Percentiles rank a stretch among this genome's conserved stretches.
phyloP scores from a whole-genome alignment of 495 filamentous ascomycete species.

The Tuber indicum region DNA sequence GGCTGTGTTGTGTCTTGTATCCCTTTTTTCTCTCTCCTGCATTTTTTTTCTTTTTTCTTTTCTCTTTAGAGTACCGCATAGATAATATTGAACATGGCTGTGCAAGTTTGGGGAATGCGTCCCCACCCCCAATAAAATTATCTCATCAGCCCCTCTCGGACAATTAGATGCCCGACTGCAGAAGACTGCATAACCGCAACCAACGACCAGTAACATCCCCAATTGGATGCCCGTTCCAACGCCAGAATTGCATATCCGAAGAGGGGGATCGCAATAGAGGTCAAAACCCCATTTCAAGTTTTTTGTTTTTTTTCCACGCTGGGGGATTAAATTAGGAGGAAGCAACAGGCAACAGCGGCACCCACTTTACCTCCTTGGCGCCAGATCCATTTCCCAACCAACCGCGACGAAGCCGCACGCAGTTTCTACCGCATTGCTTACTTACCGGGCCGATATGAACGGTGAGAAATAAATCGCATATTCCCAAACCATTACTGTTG shows the following conservation, averaged over 20 bases:
- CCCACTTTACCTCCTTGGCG: not conserved
- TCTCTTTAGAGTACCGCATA: not conserved
- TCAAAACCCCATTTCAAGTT: no score
- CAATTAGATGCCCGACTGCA: not conserved
- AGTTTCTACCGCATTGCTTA: not conserved
- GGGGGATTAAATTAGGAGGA: no score
- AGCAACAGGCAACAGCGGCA: not conserved
- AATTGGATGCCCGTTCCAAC: no score
- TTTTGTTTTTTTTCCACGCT: no score
- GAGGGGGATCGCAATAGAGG: not conserved
- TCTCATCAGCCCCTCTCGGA: not conserved
- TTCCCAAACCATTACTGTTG: no score
- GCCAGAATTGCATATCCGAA: no score
- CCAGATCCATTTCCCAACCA: not conserved
- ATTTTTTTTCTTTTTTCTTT: conserved; percentile 10
- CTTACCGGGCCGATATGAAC: not conserved
- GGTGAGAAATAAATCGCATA: not conserved
- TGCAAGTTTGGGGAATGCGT: not conserved
- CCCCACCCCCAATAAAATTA: not conserved
- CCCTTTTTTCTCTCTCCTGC: conserved; percentile 8
- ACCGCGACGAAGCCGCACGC: not conserved
- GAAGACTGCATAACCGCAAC: not conserved
- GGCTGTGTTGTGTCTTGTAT: not conserved
- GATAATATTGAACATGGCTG: not conserved
- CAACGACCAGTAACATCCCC: no score